Evolutionary conservation across 768 basidiomycete species (phyloP), one percentile per base, ranked within the genome.

Genomic region (Podaxis sp.): DNA sequence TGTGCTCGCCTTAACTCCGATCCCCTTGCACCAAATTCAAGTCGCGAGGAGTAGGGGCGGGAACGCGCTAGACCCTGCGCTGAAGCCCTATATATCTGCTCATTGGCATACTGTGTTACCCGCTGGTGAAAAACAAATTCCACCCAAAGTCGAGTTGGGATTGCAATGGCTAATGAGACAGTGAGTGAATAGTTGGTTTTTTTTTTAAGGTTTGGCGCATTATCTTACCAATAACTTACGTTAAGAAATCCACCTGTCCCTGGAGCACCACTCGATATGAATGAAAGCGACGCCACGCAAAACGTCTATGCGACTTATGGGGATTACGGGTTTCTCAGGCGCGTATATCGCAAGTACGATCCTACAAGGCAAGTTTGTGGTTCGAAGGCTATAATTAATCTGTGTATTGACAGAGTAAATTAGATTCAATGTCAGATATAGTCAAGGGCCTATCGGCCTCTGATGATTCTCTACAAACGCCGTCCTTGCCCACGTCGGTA

Each of bases 291-390:
- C 61, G 69, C 69, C 3, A 56, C 55, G 0, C 78, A 80, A 59
- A 68, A 74, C 35, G 74, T 75, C 0, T 79, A 77, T 59, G 64
- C 70, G 21, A 76, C 75, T 16, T 80, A 80, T 63, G 75, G 75
- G 3, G 65, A 69, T 13, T 78, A 70, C 51, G 67, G 74, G 4
- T 71, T 73, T 44, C 59, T 80, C 64, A 73, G 70, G 54, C 50
- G 62, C 10, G 76, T 73, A 0, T 79, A 79, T 61, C 66, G 67
- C 7, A 80, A 79, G 62, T 80, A 80, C 57, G 79, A 80, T 64
- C 78, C 78, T 27, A 73, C 69, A 3, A 65, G 77, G 78, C 76
- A 57, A 58, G 71, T 61, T 25, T 25, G 21, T 4, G 11, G 10
- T 38, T 59, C n/a, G 76, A 75, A 66, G 63, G 75, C 18, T 68